Evolutionary conservation across 2,329 filamentous ascomycete genomes (phyloP).

Genomic region (Lizonia empirigonia): DNA sequence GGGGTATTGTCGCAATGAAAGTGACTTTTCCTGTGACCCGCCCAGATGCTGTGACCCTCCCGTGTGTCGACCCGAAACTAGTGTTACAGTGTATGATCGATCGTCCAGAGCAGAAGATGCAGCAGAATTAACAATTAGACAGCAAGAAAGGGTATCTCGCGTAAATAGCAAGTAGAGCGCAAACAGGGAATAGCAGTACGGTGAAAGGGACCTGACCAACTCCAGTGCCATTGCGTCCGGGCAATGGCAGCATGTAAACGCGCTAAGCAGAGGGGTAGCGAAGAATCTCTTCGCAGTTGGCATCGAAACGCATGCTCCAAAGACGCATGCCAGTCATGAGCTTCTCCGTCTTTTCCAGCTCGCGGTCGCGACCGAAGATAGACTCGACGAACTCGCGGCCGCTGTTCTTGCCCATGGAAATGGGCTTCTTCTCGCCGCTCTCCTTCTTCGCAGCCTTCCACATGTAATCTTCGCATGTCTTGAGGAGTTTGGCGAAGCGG

Average conservation of each 20-base stretch:
- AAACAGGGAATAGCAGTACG: constrained; percentile 22
- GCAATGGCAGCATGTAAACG: constrained; percentile 17
- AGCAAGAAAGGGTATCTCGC: constrained; percentile 50
- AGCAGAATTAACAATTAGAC: constrained; percentile 46
- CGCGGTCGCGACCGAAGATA: constrained; percentile 89
- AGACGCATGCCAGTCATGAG: constrained; percentile 87
- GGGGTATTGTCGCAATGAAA: constrained; percentile 46
- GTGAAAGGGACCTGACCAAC: constrained; percentile 28
- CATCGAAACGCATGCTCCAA: constrained; percentile 93
- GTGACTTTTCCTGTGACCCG: constrained; percentile 46
- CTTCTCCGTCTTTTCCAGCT: constrained; percentile 87
- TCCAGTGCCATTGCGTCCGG: constrained; percentile 36
- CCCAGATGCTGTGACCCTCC: constrained; percentile 42
- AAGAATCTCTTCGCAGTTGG: constrained; percentile 92
- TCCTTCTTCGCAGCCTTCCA: constrained; percentile 80
- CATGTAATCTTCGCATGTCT: constrained; percentile 93
- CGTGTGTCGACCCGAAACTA: constrained; percentile 33
- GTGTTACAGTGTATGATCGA: constrained; percentile 44
- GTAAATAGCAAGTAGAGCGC: constrained; percentile 39
- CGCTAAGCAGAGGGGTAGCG: constrained; percentile 53
- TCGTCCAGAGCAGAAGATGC: constrained; percentile 40
- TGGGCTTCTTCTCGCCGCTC: constrained; percentile 63
- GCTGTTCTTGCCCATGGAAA: constrained; percentile 83
- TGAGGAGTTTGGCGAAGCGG: constrained; percentile 84
- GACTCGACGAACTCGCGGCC: constrained; percentile 95